Evolutionary conservation across 305 asterid genomes (phyloP), one percentile per base, ranked within the genome.

Genomic region (Fraxinus nigra): DNA sequence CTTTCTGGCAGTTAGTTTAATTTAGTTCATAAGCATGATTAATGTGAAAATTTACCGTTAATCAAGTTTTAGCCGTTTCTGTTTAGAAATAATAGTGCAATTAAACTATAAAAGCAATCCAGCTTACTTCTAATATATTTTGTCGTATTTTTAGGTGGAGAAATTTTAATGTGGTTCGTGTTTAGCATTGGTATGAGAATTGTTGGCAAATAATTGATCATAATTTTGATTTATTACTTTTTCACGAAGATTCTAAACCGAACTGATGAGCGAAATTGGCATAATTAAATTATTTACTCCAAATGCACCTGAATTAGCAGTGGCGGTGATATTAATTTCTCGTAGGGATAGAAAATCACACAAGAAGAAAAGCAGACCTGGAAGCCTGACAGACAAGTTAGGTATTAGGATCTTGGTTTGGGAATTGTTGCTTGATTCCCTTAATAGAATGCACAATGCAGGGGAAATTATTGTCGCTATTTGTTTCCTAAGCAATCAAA

Each of bases 71-170:
- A 14, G 67, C 16, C 4, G 77, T 59, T 51, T 78, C 30, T 78
- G 73, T 79, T 77, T 9, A 73, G 78, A 76, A 72, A 40, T 24
- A 30, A 46, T 51, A 78, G 18, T 67, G 88, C 73, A 75, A 30
- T 81, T 76, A 11, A 80, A 14, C 18, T 38, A 24, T 32, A 34
- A 40, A 59, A 11, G 34, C 8, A 11, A 13, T 48, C 51, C 2
- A 20, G 16, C 46, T 9, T 24, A 28, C 22, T 16, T 51, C 20
- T 51, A 16, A 51, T 38, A 37, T 1, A 56, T 78, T 76, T 34
- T n/a, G n/a, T 67, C 78, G 0, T 43, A n/a, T 75, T 22, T 51
- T 37, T 11, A 3, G 76, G 54, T 77, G 61, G 67, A 59, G 48
- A 26, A 9, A 3, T 56, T 80, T 54, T 59, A 43, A 33, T 7